These are phyloP conservation scores for Bolboschoenus planiculmis DNA, from an alignment of 176 grass and related monocot genomes.

Conservation along the genomic window DNA sequence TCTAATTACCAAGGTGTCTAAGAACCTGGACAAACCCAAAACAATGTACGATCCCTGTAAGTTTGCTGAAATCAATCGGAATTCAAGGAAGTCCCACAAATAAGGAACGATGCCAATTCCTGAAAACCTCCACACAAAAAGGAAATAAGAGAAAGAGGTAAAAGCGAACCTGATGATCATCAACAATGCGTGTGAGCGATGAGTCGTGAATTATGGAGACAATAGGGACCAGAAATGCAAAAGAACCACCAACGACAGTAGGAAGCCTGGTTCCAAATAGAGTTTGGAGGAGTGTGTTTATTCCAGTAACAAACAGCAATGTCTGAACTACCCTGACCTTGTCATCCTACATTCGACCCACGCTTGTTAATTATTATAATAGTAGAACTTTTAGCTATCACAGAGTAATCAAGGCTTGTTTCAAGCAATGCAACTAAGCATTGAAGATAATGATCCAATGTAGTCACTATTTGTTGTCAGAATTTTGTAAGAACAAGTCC, in stretches of 20 bases:
- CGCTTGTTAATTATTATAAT: constrained; percentile 3
- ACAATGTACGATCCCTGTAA: neutral
- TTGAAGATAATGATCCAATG: too few species aligned
- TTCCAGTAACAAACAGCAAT: constrained; percentile 89
- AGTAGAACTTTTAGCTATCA: constrained; percentile 7
- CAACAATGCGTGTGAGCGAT: constrained; percentile 42
- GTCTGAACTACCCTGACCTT: constrained; percentile 96
- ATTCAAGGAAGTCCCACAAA: neutral
- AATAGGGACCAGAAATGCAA: constrained; percentile 84
- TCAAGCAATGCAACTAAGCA: neutral
- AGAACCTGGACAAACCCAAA: neutral
- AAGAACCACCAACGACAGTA: constrained; percentile 79
- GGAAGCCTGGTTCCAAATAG: constrained; percentile 93
- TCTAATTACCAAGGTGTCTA: neutral
- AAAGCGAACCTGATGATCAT: constrained; percentile 55
- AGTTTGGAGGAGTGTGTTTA: constrained; percentile 95
- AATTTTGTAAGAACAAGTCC: neutral
- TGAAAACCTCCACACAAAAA: neutral
- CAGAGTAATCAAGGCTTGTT: neutral
- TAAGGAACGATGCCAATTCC: neutral
- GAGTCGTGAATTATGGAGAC: constrained; percentile 77
- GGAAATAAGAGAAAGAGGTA: neutral
- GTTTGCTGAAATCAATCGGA: neutral
- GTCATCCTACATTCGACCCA: constrained; percentile 53
- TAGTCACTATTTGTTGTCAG: neutral